Percentiles rank a stretch among this genome's conserved stretches.
Evolutionary conservation across 2,329 filamentous ascomycete genomes (phyloP).

Genomic region (Fusarium chlamydosporum): DNA sequence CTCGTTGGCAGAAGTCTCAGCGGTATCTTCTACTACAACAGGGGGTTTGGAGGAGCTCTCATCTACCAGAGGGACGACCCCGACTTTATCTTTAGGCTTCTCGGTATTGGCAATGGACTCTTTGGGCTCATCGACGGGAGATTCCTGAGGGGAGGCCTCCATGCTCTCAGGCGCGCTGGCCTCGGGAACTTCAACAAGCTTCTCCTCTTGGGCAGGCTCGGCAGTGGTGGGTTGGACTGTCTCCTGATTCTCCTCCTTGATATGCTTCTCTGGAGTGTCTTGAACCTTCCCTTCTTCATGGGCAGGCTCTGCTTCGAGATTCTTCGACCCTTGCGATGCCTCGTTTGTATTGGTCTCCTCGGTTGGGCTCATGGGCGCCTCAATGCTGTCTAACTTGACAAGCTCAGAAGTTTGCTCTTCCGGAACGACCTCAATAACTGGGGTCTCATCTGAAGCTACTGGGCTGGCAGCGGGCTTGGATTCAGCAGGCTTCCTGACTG

Average conservation of each 20-base stretch:
- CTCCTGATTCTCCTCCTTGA: slow-evolving; percentile 11
- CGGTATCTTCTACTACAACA: slow-evolving; percentile 26
- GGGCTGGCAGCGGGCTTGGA: slow-evolving; percentile 12
- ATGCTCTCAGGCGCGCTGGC: slow-evolving; percentile 29
- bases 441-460: slow-evolving; percentile 22
- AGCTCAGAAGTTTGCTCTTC: slow-evolving; percentile 26
- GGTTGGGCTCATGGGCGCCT: slow-evolving; percentile 11
- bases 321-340: slow-evolving; percentile 5
- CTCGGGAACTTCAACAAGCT: slow-evolving; percentile 9
- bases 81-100: slow-evolving; percentile 20
- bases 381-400: slow-evolving; percentile 9
- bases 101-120: slow-evolving; percentile 10
- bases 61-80: slow-evolving; percentile 31
- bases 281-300: slow-evolving; percentile 23
- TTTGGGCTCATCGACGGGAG: slow-evolving; percentile 12
- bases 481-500: slow-evolving; percentile 21
- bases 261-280: slow-evolving; percentile 15
- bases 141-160: slow-evolving; percentile 20
- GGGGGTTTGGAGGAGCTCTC: slow-evolving; percentile 28
- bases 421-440: slow-evolving; percentile 8
- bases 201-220: slow-evolving; percentile 15
- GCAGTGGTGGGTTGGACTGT: slow-evolving; percentile 12
- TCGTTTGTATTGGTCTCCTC: slow-evolving; percentile 8
- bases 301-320: slow-evolving; percentile 17
- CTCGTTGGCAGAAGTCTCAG: slow-evolving; percentile 15